A percentile compares a stretch with the other conserved stretches of the same genome.
Evolutionary conservation across 345 rosid genomes (phyloP).

Genomic region (Gossypium longicalyx): DNA sequence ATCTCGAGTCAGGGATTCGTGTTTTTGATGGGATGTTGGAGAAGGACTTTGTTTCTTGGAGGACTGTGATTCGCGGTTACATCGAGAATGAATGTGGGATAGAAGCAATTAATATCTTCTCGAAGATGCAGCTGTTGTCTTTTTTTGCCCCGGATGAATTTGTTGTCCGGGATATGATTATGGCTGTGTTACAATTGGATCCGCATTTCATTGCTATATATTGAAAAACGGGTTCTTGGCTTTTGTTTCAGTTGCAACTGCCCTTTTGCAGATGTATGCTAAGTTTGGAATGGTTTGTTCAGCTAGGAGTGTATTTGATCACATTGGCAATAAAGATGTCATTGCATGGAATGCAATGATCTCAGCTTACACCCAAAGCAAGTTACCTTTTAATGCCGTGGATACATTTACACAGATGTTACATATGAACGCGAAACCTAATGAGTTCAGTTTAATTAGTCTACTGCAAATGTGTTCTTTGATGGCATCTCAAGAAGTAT

Average conservation of each 20-base stretch:
- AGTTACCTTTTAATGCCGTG: slow-evolving; percentile 23
- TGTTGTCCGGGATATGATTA: slow-evolving; percentile 7
- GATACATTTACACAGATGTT: slow-evolving; percentile 28
- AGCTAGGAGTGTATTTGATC: slow-evolving; percentile 25
- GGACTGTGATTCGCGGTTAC: not conserved
- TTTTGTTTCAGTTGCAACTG: slow-evolving; percentile 24
- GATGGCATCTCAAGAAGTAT: slow-evolving; percentile 20
- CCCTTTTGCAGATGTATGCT: slow-evolving; percentile 26
- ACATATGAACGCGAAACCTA: slow-evolving; percentile 22
- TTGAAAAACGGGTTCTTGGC: slow-evolving; percentile 24
- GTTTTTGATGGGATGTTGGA: slow-evolving; percentile 9
- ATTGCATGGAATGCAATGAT: slow-evolving; percentile 36
- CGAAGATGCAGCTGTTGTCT: slow-evolving; percentile 4
- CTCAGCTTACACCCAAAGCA: slow-evolving; percentile 17
- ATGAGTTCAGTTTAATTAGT: slow-evolving; percentile 28
- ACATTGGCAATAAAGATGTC: slow-evolving; percentile 22
- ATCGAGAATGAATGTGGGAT: not conserved
- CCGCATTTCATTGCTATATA: slow-evolving; percentile 20
- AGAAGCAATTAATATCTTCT: not conserved
- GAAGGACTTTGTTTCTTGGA: slow-evolving; percentile 16
- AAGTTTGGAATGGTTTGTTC: slow-evolving; percentile 19
- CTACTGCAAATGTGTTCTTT: slow-evolving; percentile 28
- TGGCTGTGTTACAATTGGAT: not conserved
- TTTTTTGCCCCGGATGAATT: slow-evolving; percentile 2
- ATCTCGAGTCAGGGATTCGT: slow-evolving; percentile 4